Conservation (phyloP, 208 protist genomes). For the Trypanosoma avium region DNA sequence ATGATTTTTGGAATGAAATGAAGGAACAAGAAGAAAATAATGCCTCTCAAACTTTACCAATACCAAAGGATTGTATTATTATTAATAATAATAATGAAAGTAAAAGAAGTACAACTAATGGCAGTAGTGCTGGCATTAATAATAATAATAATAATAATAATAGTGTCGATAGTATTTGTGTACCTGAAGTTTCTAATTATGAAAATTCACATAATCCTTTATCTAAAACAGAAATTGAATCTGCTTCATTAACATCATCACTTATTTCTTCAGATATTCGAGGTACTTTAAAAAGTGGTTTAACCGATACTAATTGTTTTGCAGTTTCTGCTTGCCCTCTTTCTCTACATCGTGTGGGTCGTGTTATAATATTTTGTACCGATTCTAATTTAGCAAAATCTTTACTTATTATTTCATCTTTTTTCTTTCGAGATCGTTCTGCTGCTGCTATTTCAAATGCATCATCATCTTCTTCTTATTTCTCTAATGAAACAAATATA, state of each 20-base stretch:
- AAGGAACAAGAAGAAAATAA: neutral
- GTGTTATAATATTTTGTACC: slow-evolving; percentile 65
- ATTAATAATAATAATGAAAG: neutral
- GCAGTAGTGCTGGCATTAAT: too few relatives aligned
- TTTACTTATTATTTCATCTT: slow-evolving; percentile 53
- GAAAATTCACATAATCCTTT: too few relatives aligned
- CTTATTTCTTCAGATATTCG: neutral
- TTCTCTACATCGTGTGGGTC: slow-evolving; percentile 31
- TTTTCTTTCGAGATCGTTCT: slow-evolving; percentile 39
- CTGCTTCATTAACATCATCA: neutral
- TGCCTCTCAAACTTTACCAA: too few relatives aligned
- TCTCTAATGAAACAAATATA: too few relatives aligned
- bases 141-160: neutral
- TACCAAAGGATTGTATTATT: too few relatives aligned
- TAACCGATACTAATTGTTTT: neutral
- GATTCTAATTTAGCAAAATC: slow-evolving; percentile 45
- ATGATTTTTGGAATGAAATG: slow-evolving; percentile 23
- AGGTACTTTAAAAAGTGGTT: neutral
- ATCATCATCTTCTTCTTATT: too few relatives aligned
- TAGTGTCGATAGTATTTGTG: neutral
- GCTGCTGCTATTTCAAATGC: neutral
- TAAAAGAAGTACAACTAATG: too few relatives aligned
- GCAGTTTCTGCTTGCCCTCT: slow-evolving; percentile 1
- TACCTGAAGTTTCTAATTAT: neutral
- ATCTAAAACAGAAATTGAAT: neutral